Conservation (phyloP, 345 rosid species). For the Euphorbia peplus region DNA sequence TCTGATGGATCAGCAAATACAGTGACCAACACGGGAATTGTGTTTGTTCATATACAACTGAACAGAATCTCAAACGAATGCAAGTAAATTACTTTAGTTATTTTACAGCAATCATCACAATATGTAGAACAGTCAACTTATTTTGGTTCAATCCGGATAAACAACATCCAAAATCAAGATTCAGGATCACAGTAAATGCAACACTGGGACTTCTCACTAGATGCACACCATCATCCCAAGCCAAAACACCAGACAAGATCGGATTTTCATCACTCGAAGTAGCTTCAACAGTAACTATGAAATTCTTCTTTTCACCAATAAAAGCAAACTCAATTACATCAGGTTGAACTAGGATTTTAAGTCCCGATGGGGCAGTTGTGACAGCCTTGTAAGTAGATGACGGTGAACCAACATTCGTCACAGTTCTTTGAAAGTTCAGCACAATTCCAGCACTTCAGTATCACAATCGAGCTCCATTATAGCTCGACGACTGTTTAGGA, state of each 20-base stretch:
- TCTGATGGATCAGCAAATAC: too few species aligned
- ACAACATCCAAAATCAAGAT: neutral
- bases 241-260: constrained; percentile 25
- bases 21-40: too few species aligned
- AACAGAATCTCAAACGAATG: too few species aligned
- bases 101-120: too few species aligned
- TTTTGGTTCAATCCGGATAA: neutral
- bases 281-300: constrained; percentile 25
- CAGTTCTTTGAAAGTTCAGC: constrained; percentile 34
- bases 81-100: too few species aligned
- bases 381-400: constrained; percentile 26
- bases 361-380: constrained; percentile 5
- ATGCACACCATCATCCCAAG: constrained; percentile 41
- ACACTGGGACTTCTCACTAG: constrained; percentile 42
- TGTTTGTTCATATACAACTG: too few species aligned
- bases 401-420: constrained; percentile 38
- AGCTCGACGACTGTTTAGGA: too few species aligned
- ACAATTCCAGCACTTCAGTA: too few species aligned
- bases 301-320: constrained; percentile 20
- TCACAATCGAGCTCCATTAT: too few species aligned
- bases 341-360: constrained; percentile 4
- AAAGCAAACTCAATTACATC: constrained; percentile 1
- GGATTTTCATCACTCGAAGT: neutral
- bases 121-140: too few species aligned
- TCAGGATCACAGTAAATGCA: neutral